Base-by-base conservation (phyloP, 2,329 filamentous ascomycete species). In the Periconia digitata region DNA sequence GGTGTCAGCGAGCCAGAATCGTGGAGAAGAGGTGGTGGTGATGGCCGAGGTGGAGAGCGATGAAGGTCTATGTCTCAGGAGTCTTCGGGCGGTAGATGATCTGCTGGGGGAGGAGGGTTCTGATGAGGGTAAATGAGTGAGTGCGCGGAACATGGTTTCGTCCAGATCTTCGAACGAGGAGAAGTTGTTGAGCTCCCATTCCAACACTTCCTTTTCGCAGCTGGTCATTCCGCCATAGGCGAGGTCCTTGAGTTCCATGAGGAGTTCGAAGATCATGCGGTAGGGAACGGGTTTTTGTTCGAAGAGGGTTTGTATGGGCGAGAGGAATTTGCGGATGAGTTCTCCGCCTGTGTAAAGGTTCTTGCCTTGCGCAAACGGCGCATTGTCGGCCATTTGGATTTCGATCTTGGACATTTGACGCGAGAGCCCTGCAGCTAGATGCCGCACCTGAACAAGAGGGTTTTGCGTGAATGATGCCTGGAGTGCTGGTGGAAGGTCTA, bases 381-480 rank as follows among this genome's bases (percentile, higher is more conserved):
- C 64, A 32, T 69, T 70, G 48, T 70, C 66, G 4, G 56, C 58
- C 66, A 70, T 67, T 38, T 67, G 64, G 32, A 67, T 46, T 41
- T 70, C 66, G 20, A 67, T 53, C 22, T 59, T 64, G 12, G 63
- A 67, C 59, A 70, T 66, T 46, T 70, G 65, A 17, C 66, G 62
- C 13, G 65, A 69, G 18, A 70, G 57, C 16, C 64, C 65, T 21
- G 65, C 64, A 15, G 61, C 61, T 8, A 69, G 57, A 42, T 70
- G 66, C 22, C 66, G 65, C 35, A 69, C 63, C 46, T 70, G 66
- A 8, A 70, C 59, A 8, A 67, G 61, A 0, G 64, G 65, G 39
- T 66, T 67, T 7, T 62, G 56, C 6, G 64, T 60, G 7, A 67
- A 60, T 20, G 66, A 70, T 16, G 60, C 55, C 46, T 67, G 62